Evolutionary conservation across 768 basidiomycete genomes (phyloP), one percentile per base, ranked within the genome.

Genomic region (Phanerodontia chrysosporium): DNA sequence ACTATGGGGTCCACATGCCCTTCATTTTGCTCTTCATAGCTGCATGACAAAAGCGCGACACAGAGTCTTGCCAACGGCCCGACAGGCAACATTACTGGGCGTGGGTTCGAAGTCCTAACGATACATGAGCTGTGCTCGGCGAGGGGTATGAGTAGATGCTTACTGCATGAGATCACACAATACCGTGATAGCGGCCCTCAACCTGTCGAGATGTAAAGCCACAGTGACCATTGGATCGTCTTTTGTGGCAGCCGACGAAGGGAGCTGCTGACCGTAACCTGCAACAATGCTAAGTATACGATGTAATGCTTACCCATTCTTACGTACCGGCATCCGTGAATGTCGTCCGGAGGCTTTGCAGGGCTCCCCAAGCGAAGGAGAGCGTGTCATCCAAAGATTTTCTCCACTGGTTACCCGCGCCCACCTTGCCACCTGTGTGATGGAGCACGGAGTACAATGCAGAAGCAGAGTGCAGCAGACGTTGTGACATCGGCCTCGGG

Each of bases 341-440:
- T 14, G 89, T 87, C 13, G 83, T 81, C 58, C 88, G 76, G 51
- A 93, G 60, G 6, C 76, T 70, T 27, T 73, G 60, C 67, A 90
- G 82, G 2, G 87, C 80, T 58, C 75, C 77, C 83, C 83, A 86
- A n/a, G 82, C 84, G 65, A 86, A 84, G 0, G 73, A 74, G 51
- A 93, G 59, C 1, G 85, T 84, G 28, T 87, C 87, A 51, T 92
- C 89, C 25, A 92, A 59, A 16, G 83, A 84, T 65, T 87, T 90
- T 62, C 86, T 80, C 92, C 92, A 94, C 5, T 87, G 65, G 53
- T 76, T 81, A 12, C 83, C 77, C 16, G 85, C 84, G 25, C 86
- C 89, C 9, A 90, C 84, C 71, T 92, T 94, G 8, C 92, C 92
- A 22, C 90, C 90, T 0, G 88, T 85, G 28, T 82, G 72, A 69